These are phyloP conservation scores for Gloeopeniophorella convolvens DNA, from an alignment of 768 basidiomycete species.

Conservation along the genomic window DNA sequence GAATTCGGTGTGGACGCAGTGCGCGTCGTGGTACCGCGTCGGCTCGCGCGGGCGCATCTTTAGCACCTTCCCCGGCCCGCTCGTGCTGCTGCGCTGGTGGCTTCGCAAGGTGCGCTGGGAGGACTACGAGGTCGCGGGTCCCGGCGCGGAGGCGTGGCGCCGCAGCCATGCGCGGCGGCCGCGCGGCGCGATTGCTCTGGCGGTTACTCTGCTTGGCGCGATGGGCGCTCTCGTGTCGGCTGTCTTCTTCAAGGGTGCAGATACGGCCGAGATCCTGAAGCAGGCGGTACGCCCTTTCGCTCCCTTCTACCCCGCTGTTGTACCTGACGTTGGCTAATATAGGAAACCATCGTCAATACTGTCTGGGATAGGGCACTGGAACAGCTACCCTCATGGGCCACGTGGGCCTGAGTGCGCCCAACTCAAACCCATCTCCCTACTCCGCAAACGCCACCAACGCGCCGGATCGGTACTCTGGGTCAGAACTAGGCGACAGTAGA, in stretches of 20 bases:
- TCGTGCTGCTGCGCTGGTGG: slow-evolving; percentile 16
- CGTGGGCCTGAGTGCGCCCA: too few species aligned
- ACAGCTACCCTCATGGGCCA: too few species aligned
- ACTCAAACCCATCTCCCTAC: too few species aligned
- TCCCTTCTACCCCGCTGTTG: not conserved
- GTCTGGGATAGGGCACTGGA: slow-evolving; percentile 1
- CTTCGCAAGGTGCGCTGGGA: slow-evolving; percentile 9
- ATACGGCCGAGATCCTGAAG: not conserved
- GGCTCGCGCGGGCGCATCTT: slow-evolving; percentile 5
- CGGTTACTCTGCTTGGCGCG: not conserved
- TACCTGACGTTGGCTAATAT: not conserved
- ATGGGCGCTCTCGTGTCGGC: not conserved
- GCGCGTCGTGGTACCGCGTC: slow-evolving; percentile 17
- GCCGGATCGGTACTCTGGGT: too few species aligned
- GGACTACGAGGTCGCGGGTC: slow-evolving; percentile 6
- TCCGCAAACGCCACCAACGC: too few species aligned
- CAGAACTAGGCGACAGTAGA: too few species aligned
- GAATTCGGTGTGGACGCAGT: slow-evolving; percentile 11
- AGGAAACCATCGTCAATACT: not conserved
- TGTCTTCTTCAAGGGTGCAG: not conserved
- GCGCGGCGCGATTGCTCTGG: not conserved
- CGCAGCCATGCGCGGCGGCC: not conserved
- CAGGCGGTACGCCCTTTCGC: not conserved
- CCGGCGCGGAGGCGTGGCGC: not conserved
- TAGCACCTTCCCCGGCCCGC: slow-evolving; percentile 12